A percentile compares a stretch with the other conserved stretches of the same genome.
These are phyloP conservation scores for Acarospora socialis DNA, from an alignment of 2,329 filamentous ascomycete genomes.

Conservation along the genomic window DNA sequence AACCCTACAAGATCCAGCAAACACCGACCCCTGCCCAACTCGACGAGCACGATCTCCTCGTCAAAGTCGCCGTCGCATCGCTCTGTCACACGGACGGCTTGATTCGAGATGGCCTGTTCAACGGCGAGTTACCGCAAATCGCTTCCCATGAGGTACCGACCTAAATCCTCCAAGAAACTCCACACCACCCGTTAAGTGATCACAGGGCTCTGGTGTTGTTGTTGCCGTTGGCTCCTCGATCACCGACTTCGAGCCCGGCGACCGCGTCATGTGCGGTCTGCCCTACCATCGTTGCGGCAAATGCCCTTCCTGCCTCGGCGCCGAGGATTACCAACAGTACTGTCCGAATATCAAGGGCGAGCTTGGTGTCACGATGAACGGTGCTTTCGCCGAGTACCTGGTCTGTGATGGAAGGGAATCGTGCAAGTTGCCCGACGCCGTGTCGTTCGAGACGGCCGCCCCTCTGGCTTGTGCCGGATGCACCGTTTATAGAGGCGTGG, in stretches of 20 bases:
- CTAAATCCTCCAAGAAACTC: no score
- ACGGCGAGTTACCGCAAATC: slow-evolving; percentile 35
- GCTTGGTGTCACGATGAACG: slow-evolving; percentile 37
- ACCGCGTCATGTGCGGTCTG: slow-evolving; percentile 43
- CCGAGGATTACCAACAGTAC: slow-evolving; percentile 38
- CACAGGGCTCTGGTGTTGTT: slow-evolving; percentile 41
- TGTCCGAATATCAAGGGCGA: slow-evolving; percentile 32
- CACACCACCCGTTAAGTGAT: no score
- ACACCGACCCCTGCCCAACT: slow-evolving; percentile 36
- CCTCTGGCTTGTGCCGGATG: slow-evolving; percentile 43
- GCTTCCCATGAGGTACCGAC: slow-evolving; percentile 48
- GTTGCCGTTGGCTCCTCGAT: slow-evolving; percentile 32
- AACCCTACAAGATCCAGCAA: slow-evolving; percentile 39
- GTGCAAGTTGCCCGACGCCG: slow-evolving; percentile 33
- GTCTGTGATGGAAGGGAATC: slow-evolving; percentile 34
- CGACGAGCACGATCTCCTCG: slow-evolving; percentile 39
- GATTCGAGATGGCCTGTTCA: slow-evolving; percentile 37
- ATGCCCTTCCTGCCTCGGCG: slow-evolving; percentile 38
- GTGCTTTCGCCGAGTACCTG: slow-evolving; percentile 44
- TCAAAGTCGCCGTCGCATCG: slow-evolving; percentile 45
- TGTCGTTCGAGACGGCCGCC: slow-evolving; percentile 38
- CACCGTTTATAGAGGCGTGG: slow-evolving; percentile 36
- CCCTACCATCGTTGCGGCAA: slow-evolving; percentile 38
- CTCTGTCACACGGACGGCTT: slow-evolving; percentile 50
- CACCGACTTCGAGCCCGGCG: slow-evolving; percentile 32